A percentile compares a stretch with the other conserved stretches of the same genome.
phyloP scores from a whole-genome alignment of 352 stramenopile species.

The Peronospora tabacina region DNA sequence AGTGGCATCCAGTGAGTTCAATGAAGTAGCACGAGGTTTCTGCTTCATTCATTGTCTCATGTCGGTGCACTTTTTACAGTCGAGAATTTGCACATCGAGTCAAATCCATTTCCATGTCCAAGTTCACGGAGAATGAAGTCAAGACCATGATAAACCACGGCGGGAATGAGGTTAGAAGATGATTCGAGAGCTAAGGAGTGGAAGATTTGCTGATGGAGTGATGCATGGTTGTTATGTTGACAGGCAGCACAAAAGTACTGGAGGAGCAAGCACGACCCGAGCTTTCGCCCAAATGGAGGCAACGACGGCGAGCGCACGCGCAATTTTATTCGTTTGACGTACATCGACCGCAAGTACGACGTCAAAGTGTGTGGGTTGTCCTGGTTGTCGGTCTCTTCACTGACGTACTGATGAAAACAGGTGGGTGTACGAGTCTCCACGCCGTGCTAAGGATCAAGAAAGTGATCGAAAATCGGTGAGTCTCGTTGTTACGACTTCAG shows the following conservation, averaged over 20 bases:
- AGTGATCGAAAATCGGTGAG: constrained; percentile 34
- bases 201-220: constrained; percentile 1
- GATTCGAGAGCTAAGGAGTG: too few species aligned
- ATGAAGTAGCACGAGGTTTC: background rate
- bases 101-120: constrained; percentile 92
- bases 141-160: constrained; percentile 84
- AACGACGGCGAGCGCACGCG: constrained; percentile 74
- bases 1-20: constrained; percentile 87
- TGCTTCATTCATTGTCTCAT: background rate
- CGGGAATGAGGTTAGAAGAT: constrained; percentile 72
- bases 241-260: constrained; percentile 83
- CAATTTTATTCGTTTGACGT: constrained; percentile 86
- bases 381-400: background rate
- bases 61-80: constrained; percentile 21
- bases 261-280: constrained; percentile 74
- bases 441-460: constrained; percentile 38
- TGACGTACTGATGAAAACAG: constrained; percentile 17
- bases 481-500: background rate
- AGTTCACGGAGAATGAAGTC: constrained; percentile 88
- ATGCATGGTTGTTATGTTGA: background rate
- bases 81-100: constrained; percentile 90
- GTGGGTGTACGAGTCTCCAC: constrained; percentile 76
- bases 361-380: background rate
- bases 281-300: constrained; percentile 60
- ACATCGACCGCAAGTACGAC: constrained; percentile 80